phyloP scores from a whole-genome alignment of 176 grass and related monocot genomes.

The Areca catechu region DNA sequence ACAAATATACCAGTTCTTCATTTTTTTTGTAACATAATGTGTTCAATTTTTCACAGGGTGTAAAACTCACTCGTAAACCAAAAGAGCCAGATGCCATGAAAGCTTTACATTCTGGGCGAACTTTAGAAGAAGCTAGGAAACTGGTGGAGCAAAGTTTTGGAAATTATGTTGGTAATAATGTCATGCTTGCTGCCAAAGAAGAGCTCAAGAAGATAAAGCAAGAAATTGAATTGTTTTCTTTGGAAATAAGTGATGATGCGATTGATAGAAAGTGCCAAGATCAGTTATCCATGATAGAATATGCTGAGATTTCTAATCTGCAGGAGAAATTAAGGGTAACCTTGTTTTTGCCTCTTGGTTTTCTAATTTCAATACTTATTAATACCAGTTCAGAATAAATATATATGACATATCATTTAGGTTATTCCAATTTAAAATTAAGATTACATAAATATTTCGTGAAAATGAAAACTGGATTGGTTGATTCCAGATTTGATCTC shows the following conservation, averaged over 20 bases:
- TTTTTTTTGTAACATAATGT: slow-evolving; percentile 3
- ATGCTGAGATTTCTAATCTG: slow-evolving; percentile 76
- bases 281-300: slow-evolving; percentile 65
- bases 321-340: slow-evolving; percentile 71
- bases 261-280: slow-evolving; percentile 80
- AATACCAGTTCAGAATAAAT: too few relatives aligned
- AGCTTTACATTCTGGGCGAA: slow-evolving; percentile 54
- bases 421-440: too few relatives aligned
- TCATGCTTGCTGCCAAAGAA: slow-evolving; percentile 85
- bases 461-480: too few relatives aligned
- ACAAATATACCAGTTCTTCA: slow-evolving; percentile 1
- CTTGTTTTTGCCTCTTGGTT: too few relatives aligned
- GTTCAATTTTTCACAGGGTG: slow-evolving; percentile 37
- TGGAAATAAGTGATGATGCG: slow-evolving; percentile 83
- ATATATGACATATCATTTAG: too few relatives aligned
- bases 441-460: too few relatives aligned
- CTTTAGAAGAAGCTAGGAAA: slow-evolving; percentile 93
- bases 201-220: slow-evolving; percentile 74
- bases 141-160: slow-evolving; percentile 96
- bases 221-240: slow-evolving; percentile 70
- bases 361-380: too few relatives aligned
- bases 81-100: slow-evolving; percentile 49
- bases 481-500: too few relatives aligned
- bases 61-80: slow-evolving; percentile 74
- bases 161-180: slow-evolving; percentile 97